phyloP scores from a whole-genome alignment of 2,329 filamentous ascomycete genomes.

The Hymenoscyphus repandus region DNA sequence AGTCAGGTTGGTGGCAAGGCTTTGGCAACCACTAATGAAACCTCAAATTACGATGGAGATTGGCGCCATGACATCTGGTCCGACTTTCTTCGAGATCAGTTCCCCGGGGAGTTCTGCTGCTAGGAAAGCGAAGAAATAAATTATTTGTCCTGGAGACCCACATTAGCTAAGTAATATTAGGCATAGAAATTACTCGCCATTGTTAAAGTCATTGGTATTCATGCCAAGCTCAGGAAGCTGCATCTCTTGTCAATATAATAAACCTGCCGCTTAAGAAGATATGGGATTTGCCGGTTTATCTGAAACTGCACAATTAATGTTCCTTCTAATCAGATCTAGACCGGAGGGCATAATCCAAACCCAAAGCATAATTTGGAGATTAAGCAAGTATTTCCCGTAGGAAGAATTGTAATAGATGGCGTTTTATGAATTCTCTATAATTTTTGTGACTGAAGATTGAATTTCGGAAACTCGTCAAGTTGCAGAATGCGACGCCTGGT shows the following conservation, averaged over 20 bases:
- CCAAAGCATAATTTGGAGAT: slow-evolving; percentile 4
- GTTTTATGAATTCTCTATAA: too few relatives aligned
- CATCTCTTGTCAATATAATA: too few relatives aligned
- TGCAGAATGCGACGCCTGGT: too few relatives aligned
- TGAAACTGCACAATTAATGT: background rate
- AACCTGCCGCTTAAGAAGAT: too few relatives aligned
- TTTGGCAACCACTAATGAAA: slow-evolving; percentile 39
- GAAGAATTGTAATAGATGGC: too few relatives aligned
- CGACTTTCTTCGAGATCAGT: slow-evolving; percentile 50
- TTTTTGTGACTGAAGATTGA: too few relatives aligned
- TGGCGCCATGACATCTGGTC: slow-evolving; percentile 44
- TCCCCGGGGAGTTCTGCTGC: slow-evolving; percentile 55
- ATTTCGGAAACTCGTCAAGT: too few relatives aligned
- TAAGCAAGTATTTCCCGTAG: too few relatives aligned
- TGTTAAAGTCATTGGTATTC: slow-evolving; percentile 39
- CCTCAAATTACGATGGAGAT: slow-evolving; percentile 45
- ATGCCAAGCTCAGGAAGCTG: slow-evolving; percentile 42
- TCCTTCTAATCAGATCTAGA: background rate
- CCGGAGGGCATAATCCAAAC: background rate
- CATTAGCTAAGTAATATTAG: too few relatives aligned
- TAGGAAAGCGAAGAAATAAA: slow-evolving; percentile 48
- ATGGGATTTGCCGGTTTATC: too few relatives aligned
- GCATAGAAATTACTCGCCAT: too few relatives aligned
- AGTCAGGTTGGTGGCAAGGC: slow-evolving; percentile 30
- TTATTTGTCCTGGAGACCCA: too few relatives aligned